Base-by-base conservation (phyloP, 352 stramenopile species). In the Phytophthora colocasiae region DNA sequence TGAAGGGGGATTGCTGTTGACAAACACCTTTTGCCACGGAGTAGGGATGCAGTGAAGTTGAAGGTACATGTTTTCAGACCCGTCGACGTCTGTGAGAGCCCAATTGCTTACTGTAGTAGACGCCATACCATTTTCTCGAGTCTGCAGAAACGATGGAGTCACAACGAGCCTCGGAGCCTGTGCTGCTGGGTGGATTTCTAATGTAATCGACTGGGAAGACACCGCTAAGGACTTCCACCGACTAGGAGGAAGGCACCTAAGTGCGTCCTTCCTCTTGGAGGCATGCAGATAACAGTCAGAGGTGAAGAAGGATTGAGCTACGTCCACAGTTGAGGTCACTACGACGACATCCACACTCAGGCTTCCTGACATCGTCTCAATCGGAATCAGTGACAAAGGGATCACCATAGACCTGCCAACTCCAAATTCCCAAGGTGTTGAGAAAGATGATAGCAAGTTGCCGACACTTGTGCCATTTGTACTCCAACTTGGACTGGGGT, bases 1-100 rank as follows among this genome's bases (percentile, higher is more conserved):
- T 50, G 15, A 24, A 19, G 31, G 7, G 29, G 7, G 7, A 52
- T 49, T 51, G 11, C 40, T 32, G 34, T 66, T 24, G 9, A 60
- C 36, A 44, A 22, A n/a, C 17, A 71, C 63, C 6, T 57, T 19
- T 22, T 56, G 3, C 63, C 55, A 64, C 2, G 38, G 27, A 4
- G 19, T 44, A 29, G 17, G 17, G 10, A 38, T 24, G 31, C 58
- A 73, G 0, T 36, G 50, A 26, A 73, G 52, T 15, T 38, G 29
- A 6, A 73, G 15, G n/a, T 56, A 38, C 49, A 73, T 67, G n/a
- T 26, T 12, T 31, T 73, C 65, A 22, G 65, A 73, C 4, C 65
- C 65, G 26, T 73, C 65, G 10, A 47, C 51, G 17, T 73, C 65
- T 6, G 8, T 12, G 1, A 69, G 31, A 5, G 41, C 60, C 58